These are phyloP conservation scores for Pulveroboletus ravenelii DNA, from an alignment of 768 basidiomycete species.

Conservation along the genomic window DNA sequence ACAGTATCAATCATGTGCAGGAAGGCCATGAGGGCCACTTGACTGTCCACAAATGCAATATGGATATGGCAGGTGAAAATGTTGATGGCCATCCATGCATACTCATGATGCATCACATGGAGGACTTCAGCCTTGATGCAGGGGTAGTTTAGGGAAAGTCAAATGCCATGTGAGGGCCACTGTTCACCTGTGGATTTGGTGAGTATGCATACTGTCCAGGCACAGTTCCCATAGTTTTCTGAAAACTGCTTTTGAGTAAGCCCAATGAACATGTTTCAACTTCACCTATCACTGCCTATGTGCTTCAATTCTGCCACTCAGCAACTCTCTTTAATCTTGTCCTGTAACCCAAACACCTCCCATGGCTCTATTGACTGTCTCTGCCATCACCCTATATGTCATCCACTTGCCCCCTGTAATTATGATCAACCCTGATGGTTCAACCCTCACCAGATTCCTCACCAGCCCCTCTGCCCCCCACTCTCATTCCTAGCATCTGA, in stretches of 20 bases:
- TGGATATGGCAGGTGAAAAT: constrained; percentile 90
- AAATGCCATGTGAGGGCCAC: constrained; percentile 85
- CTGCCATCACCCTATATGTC: constrained; percentile 93
- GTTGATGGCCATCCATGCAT: constrained; percentile 88
- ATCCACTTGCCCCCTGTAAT: constrained; percentile 99
- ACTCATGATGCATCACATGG: constrained; percentile 86
- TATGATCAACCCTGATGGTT: constrained; percentile 77
- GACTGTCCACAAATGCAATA: constrained; percentile 90
- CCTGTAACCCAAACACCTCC: constrained; percentile 67
- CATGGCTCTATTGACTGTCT: constrained; percentile 86
- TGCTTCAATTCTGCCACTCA: constrained; percentile 78
- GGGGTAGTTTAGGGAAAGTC: constrained; percentile 68
- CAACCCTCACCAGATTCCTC: constrained; percentile 84
- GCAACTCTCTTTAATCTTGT: constrained; percentile 53
- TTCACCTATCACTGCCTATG: constrained; percentile 93
- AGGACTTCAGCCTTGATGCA: constrained; percentile 93
- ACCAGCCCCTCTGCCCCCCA: constrained; percentile 80
- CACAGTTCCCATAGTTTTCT: constrained; percentile 93
- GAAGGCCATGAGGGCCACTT: constrained; percentile 77
- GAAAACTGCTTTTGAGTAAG: constrained; percentile 90
- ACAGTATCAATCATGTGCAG: constrained; percentile 90
- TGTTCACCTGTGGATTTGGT: constrained; percentile 69
- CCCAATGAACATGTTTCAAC: constrained; percentile 93
- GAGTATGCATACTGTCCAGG: constrained; percentile 88
- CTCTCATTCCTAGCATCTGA: too few species aligned